Conservation (phyloP, 1,284 basidiomycete genomes). For the Pterulicium gracile region DNA sequence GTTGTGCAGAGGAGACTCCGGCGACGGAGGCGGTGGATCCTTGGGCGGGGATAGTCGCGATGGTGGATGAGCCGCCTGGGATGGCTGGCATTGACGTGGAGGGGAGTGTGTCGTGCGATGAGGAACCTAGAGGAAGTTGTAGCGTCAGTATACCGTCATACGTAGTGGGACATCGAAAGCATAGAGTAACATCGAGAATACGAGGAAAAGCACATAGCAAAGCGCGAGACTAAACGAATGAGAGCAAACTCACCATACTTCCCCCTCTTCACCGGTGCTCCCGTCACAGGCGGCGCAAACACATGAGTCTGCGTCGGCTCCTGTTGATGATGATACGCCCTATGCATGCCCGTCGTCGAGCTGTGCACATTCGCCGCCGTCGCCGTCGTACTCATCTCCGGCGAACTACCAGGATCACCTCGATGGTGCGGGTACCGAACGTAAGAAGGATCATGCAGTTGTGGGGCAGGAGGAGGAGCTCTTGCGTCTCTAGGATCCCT, state of each 20-base stretch:
- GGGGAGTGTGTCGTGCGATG: conserved; percentile 4
- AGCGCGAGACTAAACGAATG: not conserved
- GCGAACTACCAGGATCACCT: no score
- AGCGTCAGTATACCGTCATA: no score
- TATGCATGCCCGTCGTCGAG: no score
- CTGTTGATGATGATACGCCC: conserved; percentile 5
- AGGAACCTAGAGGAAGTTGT: conserved; percentile 7
- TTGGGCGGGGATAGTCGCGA: no score
- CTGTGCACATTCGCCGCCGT: no score
- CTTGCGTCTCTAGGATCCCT: no score
- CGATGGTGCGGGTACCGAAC: not conserved
- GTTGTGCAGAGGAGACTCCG: conserved; percentile 10
- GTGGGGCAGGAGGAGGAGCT: conserved; percentile 9
- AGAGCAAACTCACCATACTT: conserved; percentile 24
- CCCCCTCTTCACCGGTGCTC: conserved; percentile 52
- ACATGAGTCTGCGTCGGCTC: conserved; percentile 52
- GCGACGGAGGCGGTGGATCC: not conserved
- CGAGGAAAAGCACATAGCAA: conserved; percentile 6
- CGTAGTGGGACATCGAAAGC: no score
- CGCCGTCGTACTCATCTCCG: no score
- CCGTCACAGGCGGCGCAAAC: conserved; percentile 58
- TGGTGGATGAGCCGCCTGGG: no score
- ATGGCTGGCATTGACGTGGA: no score
- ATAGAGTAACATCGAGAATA: conserved; percentile 3
- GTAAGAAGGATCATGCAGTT: conserved; percentile 18